Base-by-base conservation (phyloP, 768 basidiomycete species). In the Candolleomyces efflorescens region DNA sequence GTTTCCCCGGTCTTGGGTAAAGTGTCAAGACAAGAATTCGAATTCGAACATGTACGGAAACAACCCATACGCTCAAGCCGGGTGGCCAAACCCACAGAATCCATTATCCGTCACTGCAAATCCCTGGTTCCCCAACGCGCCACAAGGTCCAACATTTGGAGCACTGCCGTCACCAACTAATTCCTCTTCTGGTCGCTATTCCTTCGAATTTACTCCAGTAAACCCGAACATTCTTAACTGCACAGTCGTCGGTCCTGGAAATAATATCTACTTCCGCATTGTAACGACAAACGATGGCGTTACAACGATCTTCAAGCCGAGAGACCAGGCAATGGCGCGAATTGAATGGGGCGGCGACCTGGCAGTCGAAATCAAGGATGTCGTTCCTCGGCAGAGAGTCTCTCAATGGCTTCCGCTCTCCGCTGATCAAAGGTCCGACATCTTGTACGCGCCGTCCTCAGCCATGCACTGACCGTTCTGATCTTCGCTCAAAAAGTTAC, bases 201-300 rank as follows among this genome's bases (percentile, higher is more conserved):
- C 59, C 5, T 67, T 69, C 18, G 58, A 63, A 0, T 68, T 70
- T 32, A 59, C 71, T n/a, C 66, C 75, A 24, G 67, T 76, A 59
- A 75, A 69, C 53, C 71, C 73, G 3, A 74, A 74, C 23, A 67
- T 82, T 15, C 65, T 79, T 20, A 73, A 80, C 63, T 79, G 74
- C 59, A 68, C 62, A 15, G 73, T 83, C 39, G 56, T 75, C 44
- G 81, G 81, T 0, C 74, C 81, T 0, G 71, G 73, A 39, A 67
- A 69, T 20, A 70, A 71, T 59, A 69, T 73, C 27, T 71, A 68
- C 13, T 80, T 80, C 63, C 77, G 76, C 15, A 71, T 77, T 45
- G 54, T 69, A n/a, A 69, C 68, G 20, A 64, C 64, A 0, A 65
- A 64, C 3, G 69, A 72, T 20, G 70, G 67, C 1, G 68, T 67